Conservation (phyloP, 768 basidiomycete genomes). For the Leucosporidium yakuticum region DNA sequence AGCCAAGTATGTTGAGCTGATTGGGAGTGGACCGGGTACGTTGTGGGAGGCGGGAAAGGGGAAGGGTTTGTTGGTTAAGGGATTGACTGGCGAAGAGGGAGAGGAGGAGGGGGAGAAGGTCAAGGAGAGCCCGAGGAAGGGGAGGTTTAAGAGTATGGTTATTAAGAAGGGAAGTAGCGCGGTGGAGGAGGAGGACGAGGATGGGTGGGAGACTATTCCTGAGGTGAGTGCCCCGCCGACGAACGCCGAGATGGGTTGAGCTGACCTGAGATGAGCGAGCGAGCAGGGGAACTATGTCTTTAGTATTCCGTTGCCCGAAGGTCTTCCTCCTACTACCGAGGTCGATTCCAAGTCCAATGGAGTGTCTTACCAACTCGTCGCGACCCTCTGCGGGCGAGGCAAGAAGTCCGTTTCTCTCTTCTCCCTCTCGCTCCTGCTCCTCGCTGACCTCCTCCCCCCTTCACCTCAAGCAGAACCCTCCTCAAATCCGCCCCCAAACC, state of each 20-base stretch:
- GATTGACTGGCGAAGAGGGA: too few species aligned
- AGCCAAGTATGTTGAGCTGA: conserved; percentile 58
- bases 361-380: conserved; percentile 83
- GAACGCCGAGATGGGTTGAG: too few species aligned
- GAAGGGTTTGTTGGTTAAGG: conserved; percentile 8
- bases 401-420: conserved; percentile 58
- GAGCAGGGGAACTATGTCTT: conserved; percentile 79
- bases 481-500: conserved; percentile 17
- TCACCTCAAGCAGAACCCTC: neutral
- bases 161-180: neutral
- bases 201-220: conserved; percentile 26
- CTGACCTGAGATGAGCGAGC: neutral
- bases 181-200: conserved; percentile 12
- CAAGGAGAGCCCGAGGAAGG: too few species aligned
- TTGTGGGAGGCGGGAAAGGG: conserved; percentile 73
- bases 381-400: conserved; percentile 74
- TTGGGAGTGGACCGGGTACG: conserved; percentile 73
- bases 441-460: too few species aligned
- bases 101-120: too few species aligned
- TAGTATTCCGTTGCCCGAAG: conserved; percentile 83
- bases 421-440: neutral
- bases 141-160: neutral
- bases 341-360: conserved; percentile 68
- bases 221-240: conserved; percentile 1
- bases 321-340: conserved; percentile 76